These are phyloP conservation scores for Neurospora sp. DNA, from an alignment of 495 filamentous ascomycete species.

Conservation along the genomic window DNA sequence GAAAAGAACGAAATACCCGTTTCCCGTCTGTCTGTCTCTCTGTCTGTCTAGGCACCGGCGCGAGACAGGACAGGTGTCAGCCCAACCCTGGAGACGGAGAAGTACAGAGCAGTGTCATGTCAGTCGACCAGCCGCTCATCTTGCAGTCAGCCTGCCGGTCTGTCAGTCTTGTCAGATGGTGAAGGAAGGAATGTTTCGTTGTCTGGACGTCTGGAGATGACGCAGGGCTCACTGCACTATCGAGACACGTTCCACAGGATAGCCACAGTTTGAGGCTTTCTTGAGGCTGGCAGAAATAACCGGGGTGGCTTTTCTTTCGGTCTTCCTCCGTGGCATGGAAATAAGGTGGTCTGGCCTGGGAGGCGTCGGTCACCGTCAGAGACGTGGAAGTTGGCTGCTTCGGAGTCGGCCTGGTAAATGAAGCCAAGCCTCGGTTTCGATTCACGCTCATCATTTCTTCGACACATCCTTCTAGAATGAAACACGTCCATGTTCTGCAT, in stretches of 20 bases:
- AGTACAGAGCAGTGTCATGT: neutral
- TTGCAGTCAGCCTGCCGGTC: neutral
- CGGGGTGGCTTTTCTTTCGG: neutral
- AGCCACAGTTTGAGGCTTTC: neutral
- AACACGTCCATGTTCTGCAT: slow-evolving; percentile 18
- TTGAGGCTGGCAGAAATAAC: neutral
- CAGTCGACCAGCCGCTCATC: neutral
- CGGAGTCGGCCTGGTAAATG: slow-evolving; percentile 10
- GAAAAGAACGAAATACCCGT: neutral
- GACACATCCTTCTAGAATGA: slow-evolving; percentile 23
- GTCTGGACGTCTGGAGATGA: neutral
- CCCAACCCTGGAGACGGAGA: neutral
- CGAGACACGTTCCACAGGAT: neutral
- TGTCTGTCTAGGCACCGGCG: neutral
- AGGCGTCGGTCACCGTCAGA: neutral
- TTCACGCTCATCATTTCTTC: slow-evolving; percentile 8
- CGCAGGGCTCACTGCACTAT: neutral
- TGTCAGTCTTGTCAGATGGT: neutral
- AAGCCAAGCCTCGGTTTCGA: slow-evolving; percentile 3
- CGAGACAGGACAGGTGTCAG: neutral
- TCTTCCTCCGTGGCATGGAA: neutral
- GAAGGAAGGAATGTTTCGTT: neutral
- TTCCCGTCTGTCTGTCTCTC: neutral
- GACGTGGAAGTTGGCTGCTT: neutral
- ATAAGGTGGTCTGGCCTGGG: neutral